Evolutionary conservation across 1,139 yeast species (phyloP).

Genomic region (Taphrina sp.): DNA sequence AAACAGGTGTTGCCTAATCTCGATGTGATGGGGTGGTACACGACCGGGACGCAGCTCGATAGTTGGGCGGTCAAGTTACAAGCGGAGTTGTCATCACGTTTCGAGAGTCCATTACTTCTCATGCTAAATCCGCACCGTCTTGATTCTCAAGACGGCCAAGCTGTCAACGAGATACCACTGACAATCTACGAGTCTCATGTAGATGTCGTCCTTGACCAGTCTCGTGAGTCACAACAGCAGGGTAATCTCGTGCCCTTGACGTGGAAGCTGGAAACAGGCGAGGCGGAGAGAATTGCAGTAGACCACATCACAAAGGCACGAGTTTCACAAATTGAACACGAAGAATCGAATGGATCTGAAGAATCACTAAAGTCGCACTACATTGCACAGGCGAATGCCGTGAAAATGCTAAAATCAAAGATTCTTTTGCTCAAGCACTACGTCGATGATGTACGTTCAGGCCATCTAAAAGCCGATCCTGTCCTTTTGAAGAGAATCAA

Average conservation of each 20-base stretch:
- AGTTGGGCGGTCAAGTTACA: not conserved
- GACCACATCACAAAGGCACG: slow-evolving; percentile 22
- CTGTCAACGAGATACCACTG: slow-evolving; percentile 16
- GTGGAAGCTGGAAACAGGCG: slow-evolving; percentile 24
- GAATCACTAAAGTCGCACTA: not conserved
- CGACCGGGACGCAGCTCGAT: not conserved
- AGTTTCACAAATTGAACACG: not conserved
- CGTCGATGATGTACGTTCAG: slow-evolving; percentile 9
- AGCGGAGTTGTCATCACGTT: not conserved
- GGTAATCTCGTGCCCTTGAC: not conserved
- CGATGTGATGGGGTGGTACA: slow-evolving; percentile 7
- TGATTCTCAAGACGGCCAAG: not conserved
- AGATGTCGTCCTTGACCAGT: too few relatives aligned
- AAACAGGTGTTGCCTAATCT: slow-evolving; percentile 20
- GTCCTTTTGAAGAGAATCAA: not conserved
- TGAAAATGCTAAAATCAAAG: slow-evolving; percentile 6
- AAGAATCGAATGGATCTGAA: not conserved
- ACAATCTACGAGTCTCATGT: slow-evolving; percentile 2
- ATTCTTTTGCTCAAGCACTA: slow-evolving; percentile 9
- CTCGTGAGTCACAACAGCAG: not conserved
- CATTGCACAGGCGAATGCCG: slow-evolving; percentile 15
- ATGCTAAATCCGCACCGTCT: not conserved
- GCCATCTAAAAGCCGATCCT: not conserved
- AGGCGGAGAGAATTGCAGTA: slow-evolving; percentile 25
- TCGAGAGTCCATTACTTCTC: slow-evolving; percentile 6